A percentile compares a stretch with the other conserved stretches of the same genome.
Conservation (phyloP, 148 eudicot species). For the Linanthus parryae region DNA sequence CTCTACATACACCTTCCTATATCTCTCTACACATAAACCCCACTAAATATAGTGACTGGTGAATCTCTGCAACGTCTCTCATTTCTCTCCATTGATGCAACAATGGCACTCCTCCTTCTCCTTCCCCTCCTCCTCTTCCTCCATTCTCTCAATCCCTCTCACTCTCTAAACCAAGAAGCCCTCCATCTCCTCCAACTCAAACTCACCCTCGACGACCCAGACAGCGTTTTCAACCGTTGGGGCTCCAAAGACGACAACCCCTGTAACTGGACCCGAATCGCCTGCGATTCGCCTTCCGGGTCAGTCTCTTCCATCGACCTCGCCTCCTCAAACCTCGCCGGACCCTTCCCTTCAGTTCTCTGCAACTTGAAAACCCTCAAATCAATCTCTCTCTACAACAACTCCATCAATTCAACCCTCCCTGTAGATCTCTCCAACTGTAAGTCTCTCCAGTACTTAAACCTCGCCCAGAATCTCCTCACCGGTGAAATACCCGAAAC, state of each 20-base stretch:
- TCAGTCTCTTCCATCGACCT: constrained; percentile 55
- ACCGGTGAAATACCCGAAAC: constrained; percentile 36
- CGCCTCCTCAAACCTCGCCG: constrained; percentile 34
- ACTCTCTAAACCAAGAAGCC: constrained; percentile 49
- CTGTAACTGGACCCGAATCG: constrained; percentile 57
- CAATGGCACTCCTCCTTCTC: constrained; percentile 13
- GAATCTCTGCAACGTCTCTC: not conserved
- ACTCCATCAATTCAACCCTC: constrained; percentile 46
- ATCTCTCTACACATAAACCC: not conserved
- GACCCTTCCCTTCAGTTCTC: constrained; percentile 59
- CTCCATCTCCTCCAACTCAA: constrained; percentile 30
- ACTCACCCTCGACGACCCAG: constrained; percentile 44
- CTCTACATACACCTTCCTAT: not conserved
- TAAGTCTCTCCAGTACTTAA: constrained; percentile 27
- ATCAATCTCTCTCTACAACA: constrained; percentile 38
- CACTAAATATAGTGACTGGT: not conserved
- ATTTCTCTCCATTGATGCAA: not conserved
- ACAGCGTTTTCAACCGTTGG: constrained; percentile 37
- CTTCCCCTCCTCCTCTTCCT: constrained; percentile 19
- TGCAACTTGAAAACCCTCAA: constrained; percentile 43
- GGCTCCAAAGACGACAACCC: constrained; percentile 29
- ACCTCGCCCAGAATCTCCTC: constrained; percentile 46
- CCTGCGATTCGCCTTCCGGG: constrained; percentile 24
- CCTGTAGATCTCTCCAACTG: constrained; percentile 37
- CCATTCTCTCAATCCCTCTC: constrained; percentile 2